Base-by-base conservation (phyloP, 1,139 yeast genomes). In the Scheffersomyces titani region DNA sequence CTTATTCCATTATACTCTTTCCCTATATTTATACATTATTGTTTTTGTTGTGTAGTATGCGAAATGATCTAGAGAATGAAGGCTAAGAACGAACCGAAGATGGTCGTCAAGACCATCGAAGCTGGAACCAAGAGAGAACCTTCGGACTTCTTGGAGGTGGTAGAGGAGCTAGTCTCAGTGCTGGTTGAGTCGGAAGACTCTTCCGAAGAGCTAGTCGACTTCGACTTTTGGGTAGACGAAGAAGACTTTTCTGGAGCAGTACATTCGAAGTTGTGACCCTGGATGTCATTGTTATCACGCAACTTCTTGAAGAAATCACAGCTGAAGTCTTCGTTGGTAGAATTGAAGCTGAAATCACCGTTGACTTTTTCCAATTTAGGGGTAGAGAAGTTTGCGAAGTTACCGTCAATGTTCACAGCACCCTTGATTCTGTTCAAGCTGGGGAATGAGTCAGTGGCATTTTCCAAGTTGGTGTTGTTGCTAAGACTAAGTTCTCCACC, bases 221-320 rank as follows among this genome's bases (percentile, higher is more conserved):
- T 52, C n/a, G 60, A 51, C 51, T 52, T 55, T 19, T 56, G 13
- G 51, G 65, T 54, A 16, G 60, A 50, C 13, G 65, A 53, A 22
- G 57, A 22, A 7, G 64, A 59, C 57, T 63, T 62, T 52, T 60
- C 55, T 51, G 81, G 80, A 51, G 80, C 71, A 24, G 79, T 66
- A 71, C 84, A 80, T 63, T 71, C 72, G 70, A 68, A 77, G 73
- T 78, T 77, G 72, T 80, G 81, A 58, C 83, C 83, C 67, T 77
- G 72, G 61, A 78, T 78, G 63, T 73, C 73, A 54, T 72, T 70
- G 55, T 61, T 63, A 51, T 68, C 62, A 58, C 74, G 71, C 65
- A 73, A 74, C 59, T 68, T 64, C 62, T 77, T 69, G 66, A 77
- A 77, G 40, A 57, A 71, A 44, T 67, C 55, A 69, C 84, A 80